These are phyloP conservation scores for Penicillium decumbens DNA, from an alignment of 2,329 filamentous ascomycete genomes.

Conservation along the genomic window DNA sequence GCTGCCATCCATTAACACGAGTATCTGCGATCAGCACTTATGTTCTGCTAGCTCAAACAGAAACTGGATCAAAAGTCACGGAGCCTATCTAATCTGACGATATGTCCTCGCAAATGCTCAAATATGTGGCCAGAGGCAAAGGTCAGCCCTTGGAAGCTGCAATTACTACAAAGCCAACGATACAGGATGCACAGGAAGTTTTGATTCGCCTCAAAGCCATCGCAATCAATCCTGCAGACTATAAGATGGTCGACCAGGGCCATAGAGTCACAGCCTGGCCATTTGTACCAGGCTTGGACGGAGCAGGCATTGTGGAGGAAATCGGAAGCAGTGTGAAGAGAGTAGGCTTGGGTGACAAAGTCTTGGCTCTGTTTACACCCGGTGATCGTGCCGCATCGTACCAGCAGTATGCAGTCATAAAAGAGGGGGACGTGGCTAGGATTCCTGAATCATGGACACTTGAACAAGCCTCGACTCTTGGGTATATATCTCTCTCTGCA, in stretches of 20 bases:
- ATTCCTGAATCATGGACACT: slow-evolving; percentile 3
- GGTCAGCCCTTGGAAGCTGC: background rate
- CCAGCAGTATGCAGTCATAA: slow-evolving; percentile 2
- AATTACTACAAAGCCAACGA: background rate
- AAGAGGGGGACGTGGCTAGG: slow-evolving; percentile 3
- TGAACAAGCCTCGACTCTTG: slow-evolving; percentile 5
- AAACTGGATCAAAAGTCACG: too few relatives aligned
- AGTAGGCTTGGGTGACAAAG: background rate
- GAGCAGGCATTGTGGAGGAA: slow-evolving; percentile 33
- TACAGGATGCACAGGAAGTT: slow-evolving; percentile 23
- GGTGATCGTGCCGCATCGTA: slow-evolving; percentile 5
- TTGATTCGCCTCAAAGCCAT: slow-evolving; percentile 32
- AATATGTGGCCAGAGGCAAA: slow-evolving; percentile 17
- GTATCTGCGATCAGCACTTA: too few relatives aligned
- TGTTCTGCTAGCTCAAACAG: too few relatives aligned
- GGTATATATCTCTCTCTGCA: background rate
- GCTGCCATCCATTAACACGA: too few relatives aligned
- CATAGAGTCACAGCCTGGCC: slow-evolving; percentile 30
- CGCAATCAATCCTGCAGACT: slow-evolving; percentile 35
- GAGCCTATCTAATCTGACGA: too few relatives aligned
- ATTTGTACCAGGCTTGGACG: slow-evolving; percentile 33
- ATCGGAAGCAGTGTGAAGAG: slow-evolving; percentile 28
- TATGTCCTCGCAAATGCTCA: background rate
- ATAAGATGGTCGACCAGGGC: slow-evolving; percentile 31
- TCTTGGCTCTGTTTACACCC: slow-evolving; percentile 1